Evolutionary conservation across 163 green algal genomes (phyloP), one percentile per base, ranked within the genome.

Genomic region (Trebouxia gelatinosa): DNA sequence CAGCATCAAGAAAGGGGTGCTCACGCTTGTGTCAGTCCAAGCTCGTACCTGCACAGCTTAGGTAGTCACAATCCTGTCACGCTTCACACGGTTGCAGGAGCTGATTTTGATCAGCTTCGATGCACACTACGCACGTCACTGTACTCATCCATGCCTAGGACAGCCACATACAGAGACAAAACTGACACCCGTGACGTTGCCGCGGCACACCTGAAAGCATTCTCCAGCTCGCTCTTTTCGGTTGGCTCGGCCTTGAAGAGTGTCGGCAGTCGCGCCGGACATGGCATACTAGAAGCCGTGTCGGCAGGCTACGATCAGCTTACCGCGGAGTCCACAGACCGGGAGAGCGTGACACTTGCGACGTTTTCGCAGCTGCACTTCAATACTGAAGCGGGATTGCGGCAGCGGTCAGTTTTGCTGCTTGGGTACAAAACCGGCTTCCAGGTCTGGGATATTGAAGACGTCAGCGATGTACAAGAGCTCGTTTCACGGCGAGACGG

Each of bases 401-500:
- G 50, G 31, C 70, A 51, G 6, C 70, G 51, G 17, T 21, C 23
- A 61, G 81, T 85, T 23, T 74, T 88, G 29, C 67, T 90, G 39
- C 39, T 90, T 11, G 85, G 74, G 1, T 85, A 87, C 50, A 74
- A 75, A 4, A 84, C 70, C 19, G 85, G 85, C n/a, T 90, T 90
- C 26, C 85, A 89, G 66, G 61, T 86, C 13, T 82, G 84, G 77
- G 77, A 81, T 23, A 31, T 85, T 43, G 68, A 81, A 2, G 74
- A 79, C 31, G 29, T 37, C 13, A 9, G 3, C 6, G 71, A 81
- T 2, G 50, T 81, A 5, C 32, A 32, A 5, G 82, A 87, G 78
- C 70, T 87, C 2, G 70, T 82, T 0, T 85, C 80, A 26, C 59
- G 68, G 26, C 68, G 83, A 19, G 83, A 87, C 46, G 80, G 79